Conservation (phyloP, 352 stramenopile species). For the Aphanomyces euteiches region DNA sequence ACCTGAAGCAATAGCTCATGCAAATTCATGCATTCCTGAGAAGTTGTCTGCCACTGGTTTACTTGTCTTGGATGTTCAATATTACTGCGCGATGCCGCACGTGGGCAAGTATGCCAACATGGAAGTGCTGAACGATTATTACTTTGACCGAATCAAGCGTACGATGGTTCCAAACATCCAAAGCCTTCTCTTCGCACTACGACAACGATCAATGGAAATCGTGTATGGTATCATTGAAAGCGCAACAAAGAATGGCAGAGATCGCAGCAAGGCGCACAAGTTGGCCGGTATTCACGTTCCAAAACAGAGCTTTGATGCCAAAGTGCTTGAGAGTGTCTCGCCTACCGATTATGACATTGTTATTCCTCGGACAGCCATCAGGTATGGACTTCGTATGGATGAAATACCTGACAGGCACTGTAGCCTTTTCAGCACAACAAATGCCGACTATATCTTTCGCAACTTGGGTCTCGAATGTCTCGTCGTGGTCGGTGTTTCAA, state of each 20-base stretch:
- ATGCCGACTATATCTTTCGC: slow-evolving; percentile 84
- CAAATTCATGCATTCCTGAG: not conserved
- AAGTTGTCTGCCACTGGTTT: slow-evolving; percentile 38
- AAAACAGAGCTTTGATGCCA: slow-evolving; percentile 59
- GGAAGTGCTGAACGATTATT: slow-evolving; percentile 27
- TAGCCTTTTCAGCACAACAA: slow-evolving; percentile 84
- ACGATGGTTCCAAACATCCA: slow-evolving; percentile 56
- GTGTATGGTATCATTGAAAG: slow-evolving; percentile 89
- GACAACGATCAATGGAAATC: slow-evolving; percentile 64
- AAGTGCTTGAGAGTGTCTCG: slow-evolving; percentile 51
- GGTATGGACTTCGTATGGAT: slow-evolving; percentile 41
- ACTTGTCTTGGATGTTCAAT: slow-evolving; percentile 64
- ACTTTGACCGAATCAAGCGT: slow-evolving; percentile 53
- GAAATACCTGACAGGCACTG: not conserved
- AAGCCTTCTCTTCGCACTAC: slow-evolving; percentile 53
- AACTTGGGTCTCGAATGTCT: slow-evolving; percentile 85
- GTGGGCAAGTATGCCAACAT: slow-evolving; percentile 26
- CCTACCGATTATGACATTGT: slow-evolving; percentile 73
- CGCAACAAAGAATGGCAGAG: slow-evolving; percentile 73
- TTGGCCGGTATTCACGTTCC: slow-evolving; percentile 75
- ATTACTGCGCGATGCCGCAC: slow-evolving; percentile 47
- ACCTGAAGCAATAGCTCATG: slow-evolving; percentile 26
- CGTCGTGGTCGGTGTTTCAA: slow-evolving; percentile 79
- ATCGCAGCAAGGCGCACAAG: slow-evolving; percentile 84
- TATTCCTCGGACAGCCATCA: slow-evolving; percentile 72